Conservation (phyloP, 345 rosid genomes). For the Cardamine occulta region DNA sequence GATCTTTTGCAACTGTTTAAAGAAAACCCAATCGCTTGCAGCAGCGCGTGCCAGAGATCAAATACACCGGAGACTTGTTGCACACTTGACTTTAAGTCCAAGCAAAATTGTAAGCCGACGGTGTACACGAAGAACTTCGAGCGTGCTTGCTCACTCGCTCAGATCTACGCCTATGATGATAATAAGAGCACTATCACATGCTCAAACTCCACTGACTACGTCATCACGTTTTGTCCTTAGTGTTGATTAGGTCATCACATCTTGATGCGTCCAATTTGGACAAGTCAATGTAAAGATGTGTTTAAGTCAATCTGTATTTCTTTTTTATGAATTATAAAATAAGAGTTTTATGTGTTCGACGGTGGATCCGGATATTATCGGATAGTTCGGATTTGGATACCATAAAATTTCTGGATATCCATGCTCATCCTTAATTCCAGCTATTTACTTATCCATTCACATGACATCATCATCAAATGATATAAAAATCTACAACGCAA, state of each 20-base stretch:
- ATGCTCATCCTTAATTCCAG: too few relatives aligned
- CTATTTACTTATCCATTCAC: not conserved
- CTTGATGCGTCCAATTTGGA: too few relatives aligned
- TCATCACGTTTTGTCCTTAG: not conserved
- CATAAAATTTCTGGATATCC: too few relatives aligned
- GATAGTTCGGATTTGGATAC: too few relatives aligned
- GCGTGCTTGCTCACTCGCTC: constrained; percentile 27
- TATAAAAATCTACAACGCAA: not conserved
- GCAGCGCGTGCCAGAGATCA: constrained; percentile 5
- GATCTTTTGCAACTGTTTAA: constrained; percentile 9
- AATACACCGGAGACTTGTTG: constrained; percentile 23
- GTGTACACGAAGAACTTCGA: constrained; percentile 28
- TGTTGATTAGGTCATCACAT: too few relatives aligned
- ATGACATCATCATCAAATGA: too few relatives aligned
- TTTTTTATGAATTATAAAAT: too few relatives aligned
- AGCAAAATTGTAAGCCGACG: constrained; percentile 39
- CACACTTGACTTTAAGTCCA: constrained; percentile 2
- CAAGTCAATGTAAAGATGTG: too few relatives aligned
- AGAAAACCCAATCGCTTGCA: not conserved
- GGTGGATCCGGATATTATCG: too few relatives aligned
- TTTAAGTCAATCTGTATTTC: too few relatives aligned
- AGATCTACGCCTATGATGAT: constrained; percentile 18
- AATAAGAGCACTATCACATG: constrained; percentile 28
- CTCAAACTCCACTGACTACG: constrained; percentile 29
- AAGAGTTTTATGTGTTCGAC: not conserved